Base-by-base conservation (phyloP, 2,329 filamentous ascomycete genomes). In the Aspergillus sp. region DNA sequence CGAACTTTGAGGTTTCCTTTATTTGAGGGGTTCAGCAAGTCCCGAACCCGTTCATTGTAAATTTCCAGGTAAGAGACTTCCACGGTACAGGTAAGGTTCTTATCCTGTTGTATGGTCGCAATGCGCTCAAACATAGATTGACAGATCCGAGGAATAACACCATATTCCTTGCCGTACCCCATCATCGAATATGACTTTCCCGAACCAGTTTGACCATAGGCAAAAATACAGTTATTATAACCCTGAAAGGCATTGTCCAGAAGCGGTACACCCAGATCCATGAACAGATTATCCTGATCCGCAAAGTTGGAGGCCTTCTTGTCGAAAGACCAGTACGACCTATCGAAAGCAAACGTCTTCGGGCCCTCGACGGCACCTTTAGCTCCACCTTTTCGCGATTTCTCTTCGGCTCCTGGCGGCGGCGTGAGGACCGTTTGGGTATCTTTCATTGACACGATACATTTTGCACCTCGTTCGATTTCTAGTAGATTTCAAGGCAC, bases 131-230 rank as follows among this genome's bases (percentile, higher is more conserved):
- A 99, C 92, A 99, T 98, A 69, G 96, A 89, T 79, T 95, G 90
- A 75, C 95, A 99, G 78, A 99, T 99, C 69, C 87, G 90, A 46
- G 96, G 95, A 62, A 98, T 98, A 63, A 99, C 95, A 74, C 95
- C 95, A 57, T 92, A 85, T 71, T 99, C 93, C 69, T 93, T 89
- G 54, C 95, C 95, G 77, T 98, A 99, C 49, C 95, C 95, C 95
- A 99, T 99, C 93, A 99, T 99, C 33, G 93, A 97, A 76, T 99
- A 99, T 15, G 92, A 97, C 79, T 99, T 99, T 77, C 95, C 95
- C 1, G 95, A 98, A 66, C 95, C 95, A 2, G 95, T 99, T 80
- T 99, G 95, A 17, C 95, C 95, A 73, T 99, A 99, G 14, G 95
- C 95, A 73, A 99, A 99, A 71, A 99, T 99, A 82, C 95, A 99